Evolutionary conservation across 805 yeast genomes (phyloP).

Genomic region (Naumovozyma castellii): DNA sequence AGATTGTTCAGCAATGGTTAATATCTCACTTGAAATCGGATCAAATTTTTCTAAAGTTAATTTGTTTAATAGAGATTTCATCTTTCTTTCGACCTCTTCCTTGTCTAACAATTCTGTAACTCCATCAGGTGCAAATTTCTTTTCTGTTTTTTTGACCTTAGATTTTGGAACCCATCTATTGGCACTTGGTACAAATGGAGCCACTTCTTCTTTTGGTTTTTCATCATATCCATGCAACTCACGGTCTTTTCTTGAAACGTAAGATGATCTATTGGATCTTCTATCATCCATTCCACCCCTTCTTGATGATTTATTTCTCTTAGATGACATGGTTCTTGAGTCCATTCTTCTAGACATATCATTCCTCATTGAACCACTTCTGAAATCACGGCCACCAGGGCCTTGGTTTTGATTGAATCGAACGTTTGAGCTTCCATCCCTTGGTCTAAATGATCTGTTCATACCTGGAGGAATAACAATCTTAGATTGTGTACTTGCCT

Average conservation of each 20-base stretch:
- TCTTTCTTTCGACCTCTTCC: constrained; percentile 75
- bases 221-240: constrained; percentile 36
- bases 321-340: constrained; percentile 50
- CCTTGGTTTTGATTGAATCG: constrained; percentile 9
- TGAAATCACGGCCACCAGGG: constrained; percentile 31
- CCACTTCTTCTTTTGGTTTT: constrained; percentile 57
- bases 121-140: constrained; percentile 72
- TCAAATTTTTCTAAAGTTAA: constrained; percentile 89
- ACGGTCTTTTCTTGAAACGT: constrained; percentile 34
- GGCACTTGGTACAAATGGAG: constrained; percentile 74
- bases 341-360: constrained; percentile 41
- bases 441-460: constrained; percentile 22
- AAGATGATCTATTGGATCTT: constrained; percentile 26
- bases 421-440: constrained; percentile 26
- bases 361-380: constrained; percentile 31
- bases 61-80: constrained; percentile 81
- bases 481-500: constrained; percentile 21
- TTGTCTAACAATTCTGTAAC: constrained; percentile 49
- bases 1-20: constrained; percentile 74
- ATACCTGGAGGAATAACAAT: constrained; percentile 28
- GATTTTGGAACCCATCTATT: constrained; percentile 91
- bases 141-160: constrained; percentile 48
- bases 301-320: constrained; percentile 38
- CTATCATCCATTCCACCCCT: constrained; percentile 33
- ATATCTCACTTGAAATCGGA: constrained; percentile 64